Evolutionary conservation across 176 grass and related monocot genomes (phyloP).

Genomic region (Carex parvula): DNA sequence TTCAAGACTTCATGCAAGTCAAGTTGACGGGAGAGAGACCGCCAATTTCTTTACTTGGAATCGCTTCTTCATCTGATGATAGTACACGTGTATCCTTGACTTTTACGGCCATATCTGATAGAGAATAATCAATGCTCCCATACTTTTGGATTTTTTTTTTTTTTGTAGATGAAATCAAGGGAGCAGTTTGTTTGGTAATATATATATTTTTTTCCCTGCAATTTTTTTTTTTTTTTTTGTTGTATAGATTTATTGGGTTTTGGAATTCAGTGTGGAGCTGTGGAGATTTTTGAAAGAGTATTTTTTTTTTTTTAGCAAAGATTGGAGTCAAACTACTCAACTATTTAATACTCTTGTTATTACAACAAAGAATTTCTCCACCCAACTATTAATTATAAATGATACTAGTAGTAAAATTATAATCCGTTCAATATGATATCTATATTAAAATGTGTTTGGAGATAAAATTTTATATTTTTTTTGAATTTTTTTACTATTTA

Average conservation of each 20-base stretch:
- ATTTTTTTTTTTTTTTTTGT: background rate
- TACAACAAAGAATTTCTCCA: too few relatives aligned
- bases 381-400: too few relatives aligned
- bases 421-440: too few relatives aligned
- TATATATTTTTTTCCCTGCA: background rate
- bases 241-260: conserved; percentile 21
- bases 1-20: conserved; percentile 63
- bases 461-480: too few relatives aligned
- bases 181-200: background rate
- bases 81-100: conserved; percentile 60
- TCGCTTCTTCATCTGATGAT: conserved; percentile 37
- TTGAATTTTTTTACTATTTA: too few relatives aligned
- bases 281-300: background rate
- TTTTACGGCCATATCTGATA: conserved; percentile 45
- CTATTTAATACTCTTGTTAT: too few relatives aligned
- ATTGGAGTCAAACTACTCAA: too few relatives aligned
- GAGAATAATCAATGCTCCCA: conserved; percentile 24
- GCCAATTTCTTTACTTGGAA: conserved; percentile 45
- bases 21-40: conserved; percentile 37
- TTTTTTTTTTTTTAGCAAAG: background rate
- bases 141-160: background rate
- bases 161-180: background rate
- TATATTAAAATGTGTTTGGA: too few relatives aligned
- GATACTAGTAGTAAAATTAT: too few relatives aligned
- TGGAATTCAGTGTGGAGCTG: background rate